Base-by-base conservation (phyloP, 768 basidiomycete species). In the Termitomyces sp. region DNA sequence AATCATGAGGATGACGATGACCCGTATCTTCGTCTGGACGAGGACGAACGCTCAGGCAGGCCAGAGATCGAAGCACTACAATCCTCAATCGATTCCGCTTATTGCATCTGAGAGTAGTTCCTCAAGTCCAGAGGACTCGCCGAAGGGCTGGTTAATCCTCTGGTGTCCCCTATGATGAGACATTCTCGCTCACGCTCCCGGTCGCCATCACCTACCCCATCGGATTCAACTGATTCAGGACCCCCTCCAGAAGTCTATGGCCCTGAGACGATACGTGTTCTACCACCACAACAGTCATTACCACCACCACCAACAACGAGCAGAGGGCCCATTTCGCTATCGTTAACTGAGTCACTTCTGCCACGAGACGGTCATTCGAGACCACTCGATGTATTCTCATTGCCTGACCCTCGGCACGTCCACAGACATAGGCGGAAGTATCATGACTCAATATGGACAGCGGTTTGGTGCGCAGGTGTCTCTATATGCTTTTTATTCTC, bases 1-100 rank as follows among this genome's bases (percentile, higher is more conserved):
- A n/a, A n/a, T 64, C 65, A 22, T 53, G 75, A 78, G 46, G 86
- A 87, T 26, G 84, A 84, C 62, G 85, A 87, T 46, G 88, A 90
- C 70, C 88, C 88, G 42, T 90, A 91, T 79, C 78, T 92, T 57
- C 81, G 84, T 42, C 74, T 91, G 53, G 89, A 91, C 71, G 87
- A 87, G 62, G 86, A 86, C 49, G 77, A 75, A 58, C 74, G 72
- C 8, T 70, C 64, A 55, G 74, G 75, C 28, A 63, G 66, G 55
- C 57, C 60, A 36, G 68, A 68, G 22, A 69, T 70, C 54, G 61
- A 69, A 53, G 65, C 61, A 62, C 54, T 58, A 66, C 13, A 66
- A 72, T 62, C 59, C 68, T 35, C 76, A 77, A 63, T 67, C 68
- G 20, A 66, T 70, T n/a, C 76, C 75, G 2, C 70, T 77, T 60